phyloP scores from a whole-genome alignment of 2,329 filamentous ascomycete genomes.

The Exophiala sp. region DNA sequence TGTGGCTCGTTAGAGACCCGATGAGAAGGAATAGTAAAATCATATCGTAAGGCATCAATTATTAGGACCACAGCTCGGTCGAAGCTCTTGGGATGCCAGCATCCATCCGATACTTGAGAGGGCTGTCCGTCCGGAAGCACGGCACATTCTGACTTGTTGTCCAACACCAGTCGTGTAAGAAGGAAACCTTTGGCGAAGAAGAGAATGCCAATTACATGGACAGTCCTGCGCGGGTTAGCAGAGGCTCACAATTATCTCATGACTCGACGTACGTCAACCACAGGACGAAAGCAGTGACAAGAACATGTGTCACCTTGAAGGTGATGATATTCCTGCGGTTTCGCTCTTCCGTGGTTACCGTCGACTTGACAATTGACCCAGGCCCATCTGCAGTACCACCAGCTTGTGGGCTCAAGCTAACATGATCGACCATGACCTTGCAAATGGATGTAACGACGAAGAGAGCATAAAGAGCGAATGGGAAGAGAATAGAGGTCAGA shows the following conservation, averaged over 20 bases:
- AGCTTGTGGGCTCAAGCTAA: constrained; percentile 9
- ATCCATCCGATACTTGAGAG: constrained; percentile 56
- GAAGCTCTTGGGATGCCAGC: constrained; percentile 94
- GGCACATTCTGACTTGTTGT: constrained; percentile 66
- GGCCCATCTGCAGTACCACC: constrained; percentile 6
- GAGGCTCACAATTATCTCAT: not conserved
- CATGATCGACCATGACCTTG: constrained; percentile 18
- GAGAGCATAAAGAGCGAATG: not conserved
- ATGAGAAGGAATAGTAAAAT: constrained; percentile 81
- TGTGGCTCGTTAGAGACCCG: constrained; percentile 39
- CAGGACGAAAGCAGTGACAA: constrained; percentile 25
- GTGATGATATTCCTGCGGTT: constrained; percentile 17
- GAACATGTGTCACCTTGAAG: constrained; percentile 29
- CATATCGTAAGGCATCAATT: constrained; percentile 90
- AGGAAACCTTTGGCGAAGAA: constrained; percentile 95
- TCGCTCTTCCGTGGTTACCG: constrained; percentile 9
- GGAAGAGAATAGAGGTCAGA: not conserved
- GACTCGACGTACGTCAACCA: constrained; percentile 27
- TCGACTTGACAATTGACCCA: not conserved
- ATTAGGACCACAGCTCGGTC: constrained; percentile 85
- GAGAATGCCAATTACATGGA: constrained; percentile 76
- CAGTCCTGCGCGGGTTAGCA: constrained; percentile 41
- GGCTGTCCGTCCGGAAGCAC: constrained; percentile 53
- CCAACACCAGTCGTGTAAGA: constrained; percentile 73
- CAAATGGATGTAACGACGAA: not conserved